Evolutionary conservation across 1,284 basidiomycete genomes (phyloP), one percentile per base, ranked within the genome.

Genomic region (Cutaneotrichosporon daszewskae): DNA sequence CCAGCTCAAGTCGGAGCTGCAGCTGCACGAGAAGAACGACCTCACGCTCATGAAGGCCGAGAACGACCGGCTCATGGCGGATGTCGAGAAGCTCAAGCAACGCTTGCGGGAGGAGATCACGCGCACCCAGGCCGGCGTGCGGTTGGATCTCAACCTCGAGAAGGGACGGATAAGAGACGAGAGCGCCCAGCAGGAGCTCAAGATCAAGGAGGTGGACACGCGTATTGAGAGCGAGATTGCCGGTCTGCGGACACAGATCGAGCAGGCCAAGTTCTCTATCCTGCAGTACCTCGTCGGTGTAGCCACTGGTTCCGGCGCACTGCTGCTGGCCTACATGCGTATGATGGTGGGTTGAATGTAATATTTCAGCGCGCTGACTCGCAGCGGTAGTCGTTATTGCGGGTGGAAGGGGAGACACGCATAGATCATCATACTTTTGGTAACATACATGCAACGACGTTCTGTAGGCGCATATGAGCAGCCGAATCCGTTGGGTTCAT

Each of bases 151-250:
- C 49, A 98, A 98, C 71, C 75, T 98, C 18, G 94, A 98, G 74
- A 98, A 98, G 72, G 92, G 77, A 51, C 77, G 94, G 31, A 89
- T 97, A 75, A 75, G 95, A 32, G 92, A 98, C 63, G 92, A 98
- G 74, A 84, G 83, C 49, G 85, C 83, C 46, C 82, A 85, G 34
- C 90, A 97, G 62, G 92, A 95, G 60, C 76, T 95, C 51, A 97
- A 97, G 79, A 89, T 98, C 68, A 92, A 92, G 70, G 95, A 99
- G 69, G 91, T 97, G 12, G 94, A 98, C 61, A 97, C 94, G 2
- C 75, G 90, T 58, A 97, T 98, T 59, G 94, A 98, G 72, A 86
- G 87, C 63, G 94, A 97, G 73, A 97, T 97, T 62, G 89, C 91
- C 3, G 82, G 83, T 5, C 69, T 97, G 40, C 75, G 89, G 37